Conservation (phyloP, 2,329 filamentous ascomycete species). For the Ceratocystis harringtonii region DNA sequence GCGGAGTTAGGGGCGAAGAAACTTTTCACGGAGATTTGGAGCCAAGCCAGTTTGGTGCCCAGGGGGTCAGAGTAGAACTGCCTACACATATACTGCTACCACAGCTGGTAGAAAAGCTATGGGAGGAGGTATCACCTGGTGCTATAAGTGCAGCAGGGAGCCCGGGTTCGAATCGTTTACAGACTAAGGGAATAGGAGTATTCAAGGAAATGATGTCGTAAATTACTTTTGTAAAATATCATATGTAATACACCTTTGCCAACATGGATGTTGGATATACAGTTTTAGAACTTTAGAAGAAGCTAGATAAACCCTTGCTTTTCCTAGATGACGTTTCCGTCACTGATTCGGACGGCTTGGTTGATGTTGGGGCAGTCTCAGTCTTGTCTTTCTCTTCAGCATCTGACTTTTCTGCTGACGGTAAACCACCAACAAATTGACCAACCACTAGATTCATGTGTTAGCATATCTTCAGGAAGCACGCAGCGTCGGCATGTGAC, state of each 20-base stretch:
- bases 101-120: slow-evolving; percentile 37
- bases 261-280: slow-evolving; percentile 16
- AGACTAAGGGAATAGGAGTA: slow-evolving; percentile 21
- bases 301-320: slow-evolving; percentile 28
- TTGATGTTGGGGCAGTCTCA: slow-evolving; percentile 18
- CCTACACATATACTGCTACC: slow-evolving; percentile 44
- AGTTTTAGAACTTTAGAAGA: slow-evolving; percentile 30
- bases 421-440: slow-evolving; percentile 26
- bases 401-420: slow-evolving; percentile 30
- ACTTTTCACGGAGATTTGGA: slow-evolving; percentile 46
- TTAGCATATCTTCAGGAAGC: slow-evolving; percentile 17
- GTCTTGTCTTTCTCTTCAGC: slow-evolving; percentile 28
- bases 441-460: slow-evolving; percentile 38
- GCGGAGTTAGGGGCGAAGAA: slow-evolving; percentile 71
- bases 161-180: slow-evolving; percentile 12
- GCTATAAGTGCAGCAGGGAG: not conserved
- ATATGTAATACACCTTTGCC: slow-evolving; percentile 4
- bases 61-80: slow-evolving; percentile 42
- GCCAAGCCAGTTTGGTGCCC: slow-evolving; percentile 34
- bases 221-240: slow-evolving; percentile 19
- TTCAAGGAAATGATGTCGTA: slow-evolving; percentile 49
- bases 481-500: slow-evolving; percentile 19
- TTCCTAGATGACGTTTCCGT: slow-evolving; percentile 18
- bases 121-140: slow-evolving; percentile 3
- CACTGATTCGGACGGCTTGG: slow-evolving; percentile 16